A percentile compares a stretch with the other conserved stretches of the same genome.
Evolutionary conservation across 345 rosid species (phyloP).

Genomic region (Linum lewisii): DNA sequence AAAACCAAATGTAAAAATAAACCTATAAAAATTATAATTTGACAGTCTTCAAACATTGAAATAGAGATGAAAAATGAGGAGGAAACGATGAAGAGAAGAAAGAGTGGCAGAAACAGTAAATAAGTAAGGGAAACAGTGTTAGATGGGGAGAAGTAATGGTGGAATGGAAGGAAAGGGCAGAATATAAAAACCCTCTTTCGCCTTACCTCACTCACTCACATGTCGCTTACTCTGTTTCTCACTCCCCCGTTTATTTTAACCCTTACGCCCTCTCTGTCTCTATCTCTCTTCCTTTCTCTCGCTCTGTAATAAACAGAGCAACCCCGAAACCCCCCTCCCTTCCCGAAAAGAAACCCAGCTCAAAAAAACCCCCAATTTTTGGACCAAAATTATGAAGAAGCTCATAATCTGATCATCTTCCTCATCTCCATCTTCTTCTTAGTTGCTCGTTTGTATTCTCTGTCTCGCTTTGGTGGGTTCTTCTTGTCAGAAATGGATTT

Average conservation of each 20-base stretch:
- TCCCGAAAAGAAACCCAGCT: slow-evolving; percentile 8
- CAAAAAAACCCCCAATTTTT: not conserved
- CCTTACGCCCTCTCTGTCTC: slow-evolving; percentile 16
- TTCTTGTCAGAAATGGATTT: slow-evolving; percentile 3
- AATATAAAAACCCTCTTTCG: slow-evolving; percentile 8
- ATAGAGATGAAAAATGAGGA: too few relatives aligned
- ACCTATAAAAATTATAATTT: too few relatives aligned
- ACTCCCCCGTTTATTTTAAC: slow-evolving; percentile 14
- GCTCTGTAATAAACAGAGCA: not conserved
- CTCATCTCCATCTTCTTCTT: not conserved
- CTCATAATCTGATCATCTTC: not conserved
- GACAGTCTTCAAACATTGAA: too few relatives aligned
- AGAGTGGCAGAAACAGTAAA: slow-evolving; percentile 20
- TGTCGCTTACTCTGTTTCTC: slow-evolving; percentile 15
- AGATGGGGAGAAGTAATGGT: not conserved
- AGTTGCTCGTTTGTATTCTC: not conserved
- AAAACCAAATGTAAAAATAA: too few relatives aligned
- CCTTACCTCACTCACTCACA: slow-evolving; percentile 19
- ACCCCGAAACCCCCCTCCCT: slow-evolving; percentile 22
- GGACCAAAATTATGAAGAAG: not conserved
- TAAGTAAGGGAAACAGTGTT: slow-evolving; percentile 4
- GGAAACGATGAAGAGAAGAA: too few relatives aligned
- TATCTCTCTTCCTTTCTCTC: not conserved
- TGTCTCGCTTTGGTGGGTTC: too few relatives aligned
- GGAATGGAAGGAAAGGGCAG: slow-evolving; percentile 12